Conservation (phyloP, 2,329 filamentous ascomycete species). For the Juglanconis oblonga region DNA sequence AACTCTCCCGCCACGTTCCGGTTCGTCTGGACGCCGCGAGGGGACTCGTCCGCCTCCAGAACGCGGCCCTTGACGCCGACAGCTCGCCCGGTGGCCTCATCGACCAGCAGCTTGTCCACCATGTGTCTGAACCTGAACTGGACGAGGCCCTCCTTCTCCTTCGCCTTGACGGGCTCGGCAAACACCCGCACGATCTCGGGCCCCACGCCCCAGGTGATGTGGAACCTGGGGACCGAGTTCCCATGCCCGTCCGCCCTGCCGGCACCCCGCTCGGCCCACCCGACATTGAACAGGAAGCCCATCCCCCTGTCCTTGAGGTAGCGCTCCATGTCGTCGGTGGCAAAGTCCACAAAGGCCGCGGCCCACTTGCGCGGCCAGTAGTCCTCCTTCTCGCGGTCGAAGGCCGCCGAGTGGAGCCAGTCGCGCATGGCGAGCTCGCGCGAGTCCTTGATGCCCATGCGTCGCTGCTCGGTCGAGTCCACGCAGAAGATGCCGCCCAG, state of each 20-base stretch:
- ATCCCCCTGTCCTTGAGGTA: conserved; percentile 55
- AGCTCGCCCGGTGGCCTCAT: conserved; percentile 46
- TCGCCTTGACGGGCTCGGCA: conserved; percentile 51
- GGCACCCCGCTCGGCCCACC: conserved; percentile 60
- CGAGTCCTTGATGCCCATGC: conserved; percentile 56
- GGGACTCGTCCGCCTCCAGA: conserved; percentile 47
- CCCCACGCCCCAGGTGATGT: conserved; percentile 60
- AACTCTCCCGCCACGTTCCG: conserved; percentile 48
- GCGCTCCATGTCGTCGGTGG: conserved; percentile 54
- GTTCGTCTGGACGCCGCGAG: conserved; percentile 51
- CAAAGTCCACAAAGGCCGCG: conserved; percentile 63
- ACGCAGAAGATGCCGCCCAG: conserved; percentile 61
- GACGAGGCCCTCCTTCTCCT: conserved; percentile 50
- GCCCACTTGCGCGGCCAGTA: conserved; percentile 60
- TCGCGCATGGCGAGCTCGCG: conserved; percentile 56
- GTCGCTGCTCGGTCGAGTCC: conserved; percentile 53
- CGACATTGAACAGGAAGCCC: conserved; percentile 51
- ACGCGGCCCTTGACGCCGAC: conserved; percentile 52
- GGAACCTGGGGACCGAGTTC: conserved; percentile 62
- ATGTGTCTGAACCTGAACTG: conserved; percentile 54
- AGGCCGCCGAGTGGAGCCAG: conserved; percentile 56
- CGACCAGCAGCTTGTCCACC: conserved; percentile 55
- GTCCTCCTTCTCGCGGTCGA: conserved; percentile 56
- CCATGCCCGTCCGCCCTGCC: conserved; percentile 56
- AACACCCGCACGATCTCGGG: conserved; percentile 59